phyloP scores from a whole-genome alignment of 495 filamentous ascomycete genomes.

The Thermothielavioides terrestris region DNA sequence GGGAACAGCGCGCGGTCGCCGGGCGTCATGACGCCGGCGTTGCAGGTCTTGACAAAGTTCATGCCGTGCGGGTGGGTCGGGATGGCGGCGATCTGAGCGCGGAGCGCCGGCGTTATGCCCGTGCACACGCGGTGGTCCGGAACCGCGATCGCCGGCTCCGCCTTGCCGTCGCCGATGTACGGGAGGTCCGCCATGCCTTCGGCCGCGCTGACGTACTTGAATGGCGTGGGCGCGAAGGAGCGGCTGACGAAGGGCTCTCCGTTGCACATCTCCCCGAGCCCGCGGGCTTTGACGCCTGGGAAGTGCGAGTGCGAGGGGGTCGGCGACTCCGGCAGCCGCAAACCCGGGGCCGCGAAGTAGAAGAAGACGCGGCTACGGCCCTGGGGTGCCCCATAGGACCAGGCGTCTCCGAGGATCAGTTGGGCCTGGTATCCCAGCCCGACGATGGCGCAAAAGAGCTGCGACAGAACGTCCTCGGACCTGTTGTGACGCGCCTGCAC shows the following conservation, averaged over 20 bases:
- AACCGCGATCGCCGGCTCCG: slow-evolving; percentile 44
- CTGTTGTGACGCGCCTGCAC: slow-evolving; percentile 32
- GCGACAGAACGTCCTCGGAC: slow-evolving; percentile 54
- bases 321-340: slow-evolving; percentile 45
- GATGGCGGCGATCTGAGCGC: slow-evolving; percentile 32
- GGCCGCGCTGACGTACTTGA: slow-evolving; percentile 40
- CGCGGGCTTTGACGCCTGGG: slow-evolving; percentile 8
- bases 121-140: slow-evolving; percentile 54
- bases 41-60: slow-evolving; percentile 37
- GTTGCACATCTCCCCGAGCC: slow-evolving; percentile 53
- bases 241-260: slow-evolving; percentile 49
- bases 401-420: slow-evolving; percentile 55
- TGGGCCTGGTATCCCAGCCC: slow-evolving; percentile 66
- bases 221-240: slow-evolving; percentile 44
- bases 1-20: slow-evolving; percentile 31
- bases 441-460: slow-evolving; percentile 59
- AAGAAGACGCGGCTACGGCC: slow-evolving; percentile 56
- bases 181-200: slow-evolving; percentile 53
- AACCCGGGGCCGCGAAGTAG: slow-evolving; percentile 53
- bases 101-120: slow-evolving; percentile 21
- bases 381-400: slow-evolving; percentile 58
- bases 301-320: slow-evolving; percentile 54
- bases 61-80: slow-evolving; percentile 38
- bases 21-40: slow-evolving; percentile 28
- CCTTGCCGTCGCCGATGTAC: slow-evolving; percentile 44